These are phyloP conservation scores for Colletotrichum lentis DNA, from an alignment of 2,329 filamentous ascomycete species.

Conservation along the genomic window DNA sequence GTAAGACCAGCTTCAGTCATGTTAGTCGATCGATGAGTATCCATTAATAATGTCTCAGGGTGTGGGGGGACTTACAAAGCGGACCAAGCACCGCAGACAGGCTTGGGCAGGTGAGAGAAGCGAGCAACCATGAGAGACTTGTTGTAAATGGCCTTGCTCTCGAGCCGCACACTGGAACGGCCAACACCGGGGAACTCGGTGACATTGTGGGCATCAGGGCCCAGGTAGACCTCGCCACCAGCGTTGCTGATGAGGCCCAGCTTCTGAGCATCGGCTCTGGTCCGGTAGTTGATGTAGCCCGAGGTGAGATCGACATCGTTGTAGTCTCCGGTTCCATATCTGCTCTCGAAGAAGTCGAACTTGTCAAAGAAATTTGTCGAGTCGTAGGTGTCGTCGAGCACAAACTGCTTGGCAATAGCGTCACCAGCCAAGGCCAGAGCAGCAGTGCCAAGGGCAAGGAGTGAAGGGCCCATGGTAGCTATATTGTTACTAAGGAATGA, in stretches of 20 bases:
- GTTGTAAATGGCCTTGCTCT: slow-evolving; percentile 69
- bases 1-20: slow-evolving; percentile 55
- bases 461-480: slow-evolving; percentile 52
- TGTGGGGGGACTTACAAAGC: slow-evolving; percentile 60
- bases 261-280: slow-evolving; percentile 46
- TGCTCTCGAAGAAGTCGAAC: slow-evolving; percentile 53
- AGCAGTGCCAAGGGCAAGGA: slow-evolving; percentile 51
- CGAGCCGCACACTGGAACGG: slow-evolving; percentile 69
- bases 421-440: slow-evolving; percentile 49
- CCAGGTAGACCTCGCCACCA: slow-evolving; percentile 50
- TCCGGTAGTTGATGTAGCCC: slow-evolving; percentile 68
- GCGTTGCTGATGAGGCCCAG: slow-evolving; percentile 48
- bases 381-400: slow-evolving; percentile 54
- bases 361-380: slow-evolving; percentile 57
- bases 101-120: slow-evolving; percentile 72
- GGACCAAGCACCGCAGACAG: slow-evolving; percentile 75
- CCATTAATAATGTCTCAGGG: too few relatives aligned
- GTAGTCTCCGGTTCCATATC: slow-evolving; percentile 34
- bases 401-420: slow-evolving; percentile 47
- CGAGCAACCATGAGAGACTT: slow-evolving; percentile 75
- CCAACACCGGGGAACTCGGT: slow-evolving; percentile 44
- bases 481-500: slow-evolving; percentile 43
- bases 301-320: slow-evolving; percentile 64
- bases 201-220: slow-evolving; percentile 47
- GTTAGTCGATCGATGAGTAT: slow-evolving; percentile 7